phyloP scores from a whole-genome alignment of 2,329 filamentous ascomycete genomes.

The Xylaria sp. region DNA sequence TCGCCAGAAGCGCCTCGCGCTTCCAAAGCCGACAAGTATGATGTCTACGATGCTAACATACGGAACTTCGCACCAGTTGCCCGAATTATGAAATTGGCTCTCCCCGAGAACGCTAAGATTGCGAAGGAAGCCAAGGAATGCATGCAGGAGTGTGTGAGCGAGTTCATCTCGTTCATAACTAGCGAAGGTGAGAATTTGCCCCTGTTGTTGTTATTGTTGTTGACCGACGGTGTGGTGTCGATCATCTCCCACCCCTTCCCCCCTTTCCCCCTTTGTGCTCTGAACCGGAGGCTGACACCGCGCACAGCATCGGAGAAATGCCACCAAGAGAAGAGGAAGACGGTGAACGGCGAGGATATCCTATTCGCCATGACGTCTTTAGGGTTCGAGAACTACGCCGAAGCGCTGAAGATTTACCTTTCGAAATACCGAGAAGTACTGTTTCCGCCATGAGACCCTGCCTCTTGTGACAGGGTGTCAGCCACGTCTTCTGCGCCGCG shows the following conservation, averaged over 20 bases:
- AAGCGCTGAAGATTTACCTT: constrained; percentile 96
- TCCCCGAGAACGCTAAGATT: constrained; percentile 98
- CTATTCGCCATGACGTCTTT: constrained; percentile 98
- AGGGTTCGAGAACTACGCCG: constrained; percentile 98
- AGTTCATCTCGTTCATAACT: constrained; percentile 99
- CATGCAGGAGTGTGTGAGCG: constrained; percentile 99
- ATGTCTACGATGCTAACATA: constrained; percentile 85
- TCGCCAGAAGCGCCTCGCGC: constrained; percentile 53
- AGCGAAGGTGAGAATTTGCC: constrained; percentile 80
- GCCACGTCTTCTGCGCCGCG: constrained; percentile 12
- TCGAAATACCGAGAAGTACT: constrained; percentile 97
- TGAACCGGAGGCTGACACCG: constrained; percentile 28
- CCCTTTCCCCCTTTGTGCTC: constrained; percentile 10
- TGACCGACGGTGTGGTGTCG: not conserved
- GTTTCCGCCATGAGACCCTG: constrained; percentile 13
- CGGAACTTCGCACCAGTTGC: constrained; percentile 94
- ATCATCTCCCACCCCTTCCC: constrained; percentile 24
- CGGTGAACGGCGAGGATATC: constrained; percentile 98
- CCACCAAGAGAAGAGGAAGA: constrained; percentile 99
- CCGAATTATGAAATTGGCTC: constrained; percentile 96
- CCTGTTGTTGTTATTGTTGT: not conserved
- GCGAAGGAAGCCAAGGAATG: constrained; percentile 99
- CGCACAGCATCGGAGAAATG: constrained; percentile 92
- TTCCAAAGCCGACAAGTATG: constrained; percentile 52
- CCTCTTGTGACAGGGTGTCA: constrained; percentile 5